These are phyloP conservation scores for Russula vinacea DNA, from an alignment of 768 basidiomycete species.

Conservation along the genomic window DNA sequence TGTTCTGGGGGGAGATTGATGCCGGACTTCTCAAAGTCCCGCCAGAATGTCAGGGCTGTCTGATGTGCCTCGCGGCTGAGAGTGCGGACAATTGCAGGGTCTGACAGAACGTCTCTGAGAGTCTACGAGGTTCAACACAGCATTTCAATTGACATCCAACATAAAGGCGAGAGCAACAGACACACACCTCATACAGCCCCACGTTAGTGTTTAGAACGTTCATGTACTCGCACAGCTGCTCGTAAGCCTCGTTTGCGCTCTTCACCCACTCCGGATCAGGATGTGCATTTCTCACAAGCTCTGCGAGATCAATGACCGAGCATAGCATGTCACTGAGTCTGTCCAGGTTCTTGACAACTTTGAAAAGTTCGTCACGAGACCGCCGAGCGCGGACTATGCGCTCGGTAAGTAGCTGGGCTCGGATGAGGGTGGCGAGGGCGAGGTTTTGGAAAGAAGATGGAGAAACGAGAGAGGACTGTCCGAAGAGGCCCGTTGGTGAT, in stretches of 20 bases:
- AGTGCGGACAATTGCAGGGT: slow-evolving; percentile 60
- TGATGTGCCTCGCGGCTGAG: slow-evolving; percentile 73
- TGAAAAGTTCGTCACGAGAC: slow-evolving; percentile 68
- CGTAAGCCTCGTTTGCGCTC: slow-evolving; percentile 84
- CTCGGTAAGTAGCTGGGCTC: slow-evolving; percentile 78
- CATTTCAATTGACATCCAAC: not conserved
- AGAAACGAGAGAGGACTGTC: slow-evolving; percentile 65
- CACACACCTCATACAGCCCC: slow-evolving; percentile 80
- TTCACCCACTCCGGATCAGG: slow-evolving; percentile 81
- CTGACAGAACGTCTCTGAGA: slow-evolving; percentile 64
- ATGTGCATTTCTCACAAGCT: slow-evolving; percentile 90
- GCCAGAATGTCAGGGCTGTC: slow-evolving; percentile 90
- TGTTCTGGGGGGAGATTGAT: slow-evolving; percentile 80
- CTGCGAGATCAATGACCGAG: slow-evolving; percentile 93
- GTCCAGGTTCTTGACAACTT: slow-evolving; percentile 95
- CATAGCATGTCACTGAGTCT: slow-evolving; percentile 94
- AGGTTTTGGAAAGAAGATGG: slow-evolving; percentile 69
- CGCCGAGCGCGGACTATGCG: slow-evolving; percentile 74
- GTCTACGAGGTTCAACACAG: slow-evolving; percentile 45
- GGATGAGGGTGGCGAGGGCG: slow-evolving; percentile 73
- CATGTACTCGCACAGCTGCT: slow-evolving; percentile 94
- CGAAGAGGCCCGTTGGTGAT: slow-evolving; percentile 77
- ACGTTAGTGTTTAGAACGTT: slow-evolving; percentile 93
- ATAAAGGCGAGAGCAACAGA: slow-evolving; percentile 22
- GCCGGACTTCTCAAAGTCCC: slow-evolving; percentile 96